Conservation (phyloP, 441 rosid species). For the Aquilaria agallochum region DNA sequence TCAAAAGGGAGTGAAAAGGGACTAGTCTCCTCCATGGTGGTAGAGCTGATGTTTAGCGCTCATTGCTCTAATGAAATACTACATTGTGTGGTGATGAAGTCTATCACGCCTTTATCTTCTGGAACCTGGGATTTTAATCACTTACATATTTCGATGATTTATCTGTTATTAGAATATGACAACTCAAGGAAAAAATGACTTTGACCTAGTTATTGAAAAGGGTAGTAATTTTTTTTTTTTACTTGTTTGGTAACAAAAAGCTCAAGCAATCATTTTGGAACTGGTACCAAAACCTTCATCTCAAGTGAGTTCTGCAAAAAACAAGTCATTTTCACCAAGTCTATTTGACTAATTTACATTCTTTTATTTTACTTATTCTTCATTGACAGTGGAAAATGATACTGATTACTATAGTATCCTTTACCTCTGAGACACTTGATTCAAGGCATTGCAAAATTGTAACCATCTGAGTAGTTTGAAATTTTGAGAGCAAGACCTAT, state of each 20-base stretch:
- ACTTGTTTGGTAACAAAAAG: constrained; percentile 76
- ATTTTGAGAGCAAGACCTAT: constrained; percentile 56
- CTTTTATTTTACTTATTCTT: too few species aligned
- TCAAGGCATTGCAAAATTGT: constrained; percentile 45
- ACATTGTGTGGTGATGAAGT: constrained; percentile 58
- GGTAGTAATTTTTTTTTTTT: constrained; percentile 1
- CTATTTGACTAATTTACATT: too few species aligned
- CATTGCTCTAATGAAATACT: constrained; percentile 41
- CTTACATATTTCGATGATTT: too few species aligned
- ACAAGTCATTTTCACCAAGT: neutral
- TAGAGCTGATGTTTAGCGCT: constrained; percentile 19
- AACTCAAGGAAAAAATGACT: neutral
- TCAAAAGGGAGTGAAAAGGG: too few species aligned
- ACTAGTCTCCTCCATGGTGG: constrained; percentile 31
- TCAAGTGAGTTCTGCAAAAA: constrained; percentile 52
- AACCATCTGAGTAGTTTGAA: constrained; percentile 51
- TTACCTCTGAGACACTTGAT: constrained; percentile 33
- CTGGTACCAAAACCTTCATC: constrained; percentile 75
- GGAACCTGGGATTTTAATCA: constrained; percentile 37
- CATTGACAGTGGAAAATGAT: too few species aligned
- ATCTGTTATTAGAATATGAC: too few species aligned
- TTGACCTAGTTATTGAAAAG: neutral
- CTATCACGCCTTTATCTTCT: constrained; percentile 65
- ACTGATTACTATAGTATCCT: too few species aligned
- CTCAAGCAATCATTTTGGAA: constrained; percentile 72